Conservation (phyloP, 257 asterid species). For the Jacaranda mimosifolia region DNA sequence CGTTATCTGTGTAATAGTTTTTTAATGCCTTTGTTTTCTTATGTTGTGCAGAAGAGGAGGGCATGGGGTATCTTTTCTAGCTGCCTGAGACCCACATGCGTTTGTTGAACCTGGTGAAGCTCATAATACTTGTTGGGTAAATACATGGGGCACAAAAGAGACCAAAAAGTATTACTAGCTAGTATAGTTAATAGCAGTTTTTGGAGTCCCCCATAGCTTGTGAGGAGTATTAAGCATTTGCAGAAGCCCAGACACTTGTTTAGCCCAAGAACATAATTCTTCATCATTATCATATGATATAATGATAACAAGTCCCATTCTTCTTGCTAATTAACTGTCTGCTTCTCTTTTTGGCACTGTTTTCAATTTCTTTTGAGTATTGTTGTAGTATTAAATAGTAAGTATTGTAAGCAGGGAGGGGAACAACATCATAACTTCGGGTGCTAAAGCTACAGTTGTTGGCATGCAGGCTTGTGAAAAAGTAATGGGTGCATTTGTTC, state of each 20-base stretch:
- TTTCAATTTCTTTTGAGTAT: neutral
- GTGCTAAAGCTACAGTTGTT: neutral
- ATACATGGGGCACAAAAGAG: conserved; percentile 20
- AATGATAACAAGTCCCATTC: conserved; percentile 16
- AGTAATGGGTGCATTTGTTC: neutral
- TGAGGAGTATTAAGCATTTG: conserved; percentile 21
- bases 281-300: conserved; percentile 38
- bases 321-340: conserved; percentile 6
- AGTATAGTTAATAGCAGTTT: neutral
- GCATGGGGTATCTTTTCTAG: conserved; percentile 65
- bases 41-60: conserved; percentile 59
- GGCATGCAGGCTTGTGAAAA: neutral
- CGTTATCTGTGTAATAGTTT: neutral
- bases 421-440: conserved; percentile 26
- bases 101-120: conserved; percentile 36
- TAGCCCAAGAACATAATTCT: conserved; percentile 10
- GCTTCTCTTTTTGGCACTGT: conserved; percentile 7
- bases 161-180: neutral
- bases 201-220: neutral
- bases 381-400: neutral
- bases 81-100: conserved; percentile 71
- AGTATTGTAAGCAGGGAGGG: conserved; percentile 32
- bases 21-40: neutral
- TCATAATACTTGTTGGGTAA: conserved; percentile 26
- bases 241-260: conserved; percentile 11